Evolutionary conservation across 2,329 filamentous ascomycete genomes (phyloP), one percentile per base, ranked within the genome.

Genomic region (Diaporthe citrichinensis): DNA sequence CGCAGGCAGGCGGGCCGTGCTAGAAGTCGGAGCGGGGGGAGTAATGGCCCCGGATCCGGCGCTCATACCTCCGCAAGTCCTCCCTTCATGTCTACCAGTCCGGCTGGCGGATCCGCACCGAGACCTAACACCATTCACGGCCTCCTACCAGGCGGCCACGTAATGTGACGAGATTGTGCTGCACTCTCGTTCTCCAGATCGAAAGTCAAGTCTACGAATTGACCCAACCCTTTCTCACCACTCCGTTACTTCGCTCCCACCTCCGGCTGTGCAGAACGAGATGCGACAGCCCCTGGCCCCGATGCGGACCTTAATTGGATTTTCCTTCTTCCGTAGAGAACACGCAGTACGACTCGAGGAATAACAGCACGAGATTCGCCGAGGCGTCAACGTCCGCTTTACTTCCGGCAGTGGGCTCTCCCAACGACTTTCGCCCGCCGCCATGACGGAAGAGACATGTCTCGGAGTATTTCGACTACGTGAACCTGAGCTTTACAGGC

Each of bases 1-100:
- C 20, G 20, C 14, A 62, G 39, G 36, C 39, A 62, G 14, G 7
- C 59, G 25, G 36, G 59, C 39, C 59, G 36, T 62, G 46, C 44
- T 51, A 20, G 7, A 31, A 51, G 62, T 53, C 62, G 62, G 62
- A 68, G 44, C 62, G 46, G 25, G 44, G 62, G 62, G 31, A 25
- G 17, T 0, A 25, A 20, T 9, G 25, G 28, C 46, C 23, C 44
- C 44, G 62, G 44, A 15, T 46, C 62, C 62, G 62, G 44, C 25
- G 62, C 62, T 51, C 59, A 20, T 31, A 5, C 59, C 59, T 31
- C 59, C 39, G 39, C 12, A 39, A 8, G 17, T 31, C 6, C 57
- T 25, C 12, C 34, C 57, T 39, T 8, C 0, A 39, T 10, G 5
- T 25, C 34, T 9, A 39, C 6, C 31, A n/a, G 15, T n/a, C 31